A percentile compares a stretch with the other conserved stretches of the same genome.
Evolutionary conservation across 2,329 filamentous ascomycete species (phyloP).

Genomic region (Phyllachora maydis): DNA sequence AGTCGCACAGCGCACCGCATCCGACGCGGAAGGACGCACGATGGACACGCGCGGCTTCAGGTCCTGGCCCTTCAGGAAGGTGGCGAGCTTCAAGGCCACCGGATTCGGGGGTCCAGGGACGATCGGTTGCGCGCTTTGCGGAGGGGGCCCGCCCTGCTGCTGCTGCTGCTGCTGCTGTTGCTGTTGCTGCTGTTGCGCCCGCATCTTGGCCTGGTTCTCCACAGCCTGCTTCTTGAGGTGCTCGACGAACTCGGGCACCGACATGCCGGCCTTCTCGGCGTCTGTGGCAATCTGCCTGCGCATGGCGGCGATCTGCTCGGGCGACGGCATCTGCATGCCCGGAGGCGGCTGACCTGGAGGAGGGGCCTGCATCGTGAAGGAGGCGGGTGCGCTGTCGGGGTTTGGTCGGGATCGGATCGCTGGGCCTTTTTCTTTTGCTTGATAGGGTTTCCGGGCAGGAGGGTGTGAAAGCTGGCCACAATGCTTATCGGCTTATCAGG

Average conservation of each 20-base stretch:
- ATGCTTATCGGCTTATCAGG: too few species aligned
- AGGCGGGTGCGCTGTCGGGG: too few species aligned
- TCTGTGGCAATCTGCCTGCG: constrained; percentile 67
- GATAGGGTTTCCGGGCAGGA: too few species aligned
- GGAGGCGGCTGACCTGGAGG: too few species aligned
- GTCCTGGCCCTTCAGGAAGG: constrained; percentile 67
- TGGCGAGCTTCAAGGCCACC: constrained; percentile 70
- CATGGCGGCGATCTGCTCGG: constrained; percentile 71
- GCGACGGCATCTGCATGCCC: constrained; percentile 37
- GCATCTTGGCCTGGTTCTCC: constrained; percentile 27
- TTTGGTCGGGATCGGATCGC: too few species aligned
- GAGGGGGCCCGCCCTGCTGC: constrained; percentile 21
- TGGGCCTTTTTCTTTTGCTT: too few species aligned
- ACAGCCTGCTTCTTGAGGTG: constrained; percentile 37
- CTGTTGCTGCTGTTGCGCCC: constrained; percentile 20
- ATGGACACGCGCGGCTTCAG: constrained; percentile 84
- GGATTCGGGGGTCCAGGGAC: constrained; percentile 69
- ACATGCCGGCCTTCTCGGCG: constrained; percentile 68
- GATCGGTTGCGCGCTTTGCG: constrained; percentile 52
- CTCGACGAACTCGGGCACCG: constrained; percentile 66
- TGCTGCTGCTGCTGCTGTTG: constrained; percentile 13
- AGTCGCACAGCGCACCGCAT: too few species aligned
- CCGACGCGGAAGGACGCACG: too few species aligned
- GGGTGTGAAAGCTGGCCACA: too few species aligned
- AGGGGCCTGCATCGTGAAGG: constrained; percentile 6